Conservation (phyloP, 2,329 filamentous ascomycete species). For the Colletotrichum cuscutae region DNA sequence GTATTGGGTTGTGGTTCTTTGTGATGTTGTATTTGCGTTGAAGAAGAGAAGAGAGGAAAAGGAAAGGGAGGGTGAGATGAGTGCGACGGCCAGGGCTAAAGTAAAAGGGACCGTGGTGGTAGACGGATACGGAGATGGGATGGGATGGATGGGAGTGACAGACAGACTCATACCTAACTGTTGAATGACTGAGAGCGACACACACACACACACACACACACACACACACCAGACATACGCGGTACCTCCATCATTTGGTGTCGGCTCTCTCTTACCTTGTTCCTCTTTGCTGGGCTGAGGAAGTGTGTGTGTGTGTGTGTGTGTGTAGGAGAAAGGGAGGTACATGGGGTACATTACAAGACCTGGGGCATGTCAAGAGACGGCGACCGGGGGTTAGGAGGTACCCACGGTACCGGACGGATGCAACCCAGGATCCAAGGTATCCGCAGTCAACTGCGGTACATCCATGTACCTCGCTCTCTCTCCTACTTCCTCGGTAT, state of each 20-base stretch:
- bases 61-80: conserved; percentile 46
- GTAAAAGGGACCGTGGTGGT: conserved; percentile 42
- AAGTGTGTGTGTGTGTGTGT: neutral
- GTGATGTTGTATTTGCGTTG: conserved; percentile 62
- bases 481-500: neutral
- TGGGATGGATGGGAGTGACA: conserved; percentile 23
- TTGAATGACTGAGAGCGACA: conserved; percentile 16
- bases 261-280: neutral
- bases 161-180: conserved; percentile 16
- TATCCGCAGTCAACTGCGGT: neutral
- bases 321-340: neutral
- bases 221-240: neutral
- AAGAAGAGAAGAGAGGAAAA: conserved; percentile 48
- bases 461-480: conserved; percentile 4
- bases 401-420: conserved; percentile 31
- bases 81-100: conserved; percentile 31
- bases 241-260: no score
- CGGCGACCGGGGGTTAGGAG: conserved; percentile 19
- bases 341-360: conserved; percentile 26
- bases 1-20: conserved; percentile 53
- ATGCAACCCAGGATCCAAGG: conserved; percentile 28
- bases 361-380: conserved; percentile 21
- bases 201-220: conserved; percentile 1
- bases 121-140: conserved; percentile 38
- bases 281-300: neutral